Conservation (phyloP, 2,329 filamentous ascomycete genomes). For the Neodidymelliopsis sp. region DNA sequence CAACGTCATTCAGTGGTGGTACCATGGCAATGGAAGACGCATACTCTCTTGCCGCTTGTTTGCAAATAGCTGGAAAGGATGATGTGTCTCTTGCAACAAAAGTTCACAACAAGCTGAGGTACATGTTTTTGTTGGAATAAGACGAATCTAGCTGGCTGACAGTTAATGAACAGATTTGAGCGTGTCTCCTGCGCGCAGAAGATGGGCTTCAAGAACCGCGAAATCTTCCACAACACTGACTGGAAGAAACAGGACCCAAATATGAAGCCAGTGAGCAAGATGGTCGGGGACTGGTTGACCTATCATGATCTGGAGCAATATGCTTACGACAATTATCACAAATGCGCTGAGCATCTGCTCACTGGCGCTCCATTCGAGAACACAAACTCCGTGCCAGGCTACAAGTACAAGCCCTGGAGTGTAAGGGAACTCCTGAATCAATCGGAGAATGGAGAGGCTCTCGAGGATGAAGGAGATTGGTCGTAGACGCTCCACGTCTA, state of each 20-base stretch:
- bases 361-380: constrained; percentile 36
- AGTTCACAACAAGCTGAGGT: constrained; percentile 1
- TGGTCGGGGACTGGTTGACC: constrained; percentile 48
- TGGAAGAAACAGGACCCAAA: constrained; percentile 48
- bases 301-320: constrained; percentile 49
- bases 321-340: constrained; percentile 45
- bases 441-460: constrained; percentile 27
- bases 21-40: constrained; percentile 59
- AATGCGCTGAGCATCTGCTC: constrained; percentile 43
- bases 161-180: not conserved
- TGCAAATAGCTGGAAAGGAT: not conserved
- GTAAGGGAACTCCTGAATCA: constrained; percentile 39
- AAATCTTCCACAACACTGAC: constrained; percentile 43
- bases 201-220: constrained; percentile 6
- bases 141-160: too few species aligned
- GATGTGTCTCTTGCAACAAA: not conserved
- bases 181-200: constrained; percentile 7
- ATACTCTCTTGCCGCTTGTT: constrained; percentile 10
- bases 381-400: constrained; percentile 47
- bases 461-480: constrained; percentile 27
- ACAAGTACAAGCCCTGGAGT: constrained; percentile 40
- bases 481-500: too few species aligned
- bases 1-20: constrained; percentile 58
- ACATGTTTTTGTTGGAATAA: too few species aligned
- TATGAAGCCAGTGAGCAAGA: constrained; percentile 41